These are phyloP conservation scores for Erucastrum elatum DNA, from an alignment of 345 rosid genomes.

Conservation along the genomic window DNA sequence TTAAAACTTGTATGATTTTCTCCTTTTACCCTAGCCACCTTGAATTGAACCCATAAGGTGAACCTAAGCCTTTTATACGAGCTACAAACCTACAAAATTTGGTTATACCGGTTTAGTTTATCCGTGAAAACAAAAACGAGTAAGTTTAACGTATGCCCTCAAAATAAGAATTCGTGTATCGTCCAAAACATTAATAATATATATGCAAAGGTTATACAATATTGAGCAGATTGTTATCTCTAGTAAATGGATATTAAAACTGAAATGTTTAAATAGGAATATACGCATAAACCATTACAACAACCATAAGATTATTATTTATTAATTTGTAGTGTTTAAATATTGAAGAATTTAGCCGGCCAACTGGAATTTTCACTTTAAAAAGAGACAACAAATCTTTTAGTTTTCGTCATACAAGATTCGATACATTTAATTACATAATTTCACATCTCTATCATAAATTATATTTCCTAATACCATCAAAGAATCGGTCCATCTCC, in stretches of 20 bases:
- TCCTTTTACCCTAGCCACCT: neutral
- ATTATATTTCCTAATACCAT: constrained; percentile 6
- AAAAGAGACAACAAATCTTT: constrained; percentile 24
- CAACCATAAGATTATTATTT: neutral
- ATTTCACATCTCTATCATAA: constrained; percentile 28
- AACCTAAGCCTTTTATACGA: neutral
- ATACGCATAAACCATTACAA: neutral
- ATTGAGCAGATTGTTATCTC: neutral
- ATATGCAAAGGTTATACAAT: neutral
- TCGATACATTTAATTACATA: constrained; percentile 19
- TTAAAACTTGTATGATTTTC: no score
- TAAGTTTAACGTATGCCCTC: neutral
- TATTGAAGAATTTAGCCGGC: constrained; percentile 30
- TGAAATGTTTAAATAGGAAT: neutral
- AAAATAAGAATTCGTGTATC: neutral
- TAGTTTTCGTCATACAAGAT: constrained; percentile 36
- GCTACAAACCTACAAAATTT: neutral
- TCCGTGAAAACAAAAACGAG: neutral
- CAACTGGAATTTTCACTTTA: constrained; percentile 20
- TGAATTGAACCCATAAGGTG: neutral
- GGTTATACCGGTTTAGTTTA: neutral
- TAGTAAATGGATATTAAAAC: neutral
- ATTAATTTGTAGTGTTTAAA: neutral
- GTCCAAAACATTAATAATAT: neutral
- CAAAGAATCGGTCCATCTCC: constrained; percentile 27